Conservation (phyloP, 345 rosid genomes). For the Pistacia vera region DNA sequence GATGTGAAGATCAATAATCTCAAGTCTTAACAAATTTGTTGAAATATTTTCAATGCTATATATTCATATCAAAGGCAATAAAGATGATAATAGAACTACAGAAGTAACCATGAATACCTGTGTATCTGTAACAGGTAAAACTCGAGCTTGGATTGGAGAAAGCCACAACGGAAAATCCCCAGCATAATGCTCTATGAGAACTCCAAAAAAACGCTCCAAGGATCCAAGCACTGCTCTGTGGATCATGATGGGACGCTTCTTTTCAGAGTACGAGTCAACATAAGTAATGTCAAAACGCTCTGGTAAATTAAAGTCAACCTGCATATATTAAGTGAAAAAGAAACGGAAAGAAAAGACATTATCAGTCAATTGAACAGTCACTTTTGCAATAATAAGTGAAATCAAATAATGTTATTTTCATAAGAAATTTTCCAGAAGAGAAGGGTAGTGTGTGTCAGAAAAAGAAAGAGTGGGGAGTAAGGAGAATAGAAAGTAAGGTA, state of each 20-base stretch:
- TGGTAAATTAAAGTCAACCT: conserved; percentile 96
- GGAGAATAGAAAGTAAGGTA: neutral
- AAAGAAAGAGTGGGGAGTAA: neutral
- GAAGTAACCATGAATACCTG: conserved; percentile 50
- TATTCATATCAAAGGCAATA: neutral
- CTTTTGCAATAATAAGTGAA: neutral
- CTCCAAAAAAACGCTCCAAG: conserved; percentile 88
- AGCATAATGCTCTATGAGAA: conserved; percentile 94
- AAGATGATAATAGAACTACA: conserved; percentile 2
- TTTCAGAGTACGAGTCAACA: conserved; percentile 76
- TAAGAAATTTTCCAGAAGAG: neutral
- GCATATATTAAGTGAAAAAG: conserved; percentile 7
- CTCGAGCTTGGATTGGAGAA: conserved; percentile 84
- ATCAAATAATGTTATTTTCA: neutral
- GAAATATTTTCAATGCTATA: neutral
- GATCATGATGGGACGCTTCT: conserved; percentile 90
- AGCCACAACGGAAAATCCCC: conserved; percentile 98
- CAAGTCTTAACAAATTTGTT: neutral
- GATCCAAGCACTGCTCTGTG: conserved; percentile 98
- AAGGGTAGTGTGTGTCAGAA: neutral
- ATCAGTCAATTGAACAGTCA: neutral
- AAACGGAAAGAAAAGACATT: no score
- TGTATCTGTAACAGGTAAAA: conserved; percentile 86
- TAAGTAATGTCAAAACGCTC: conserved; percentile 86
- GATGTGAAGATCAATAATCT: neutral